A percentile compares a stretch with the other conserved stretches of the same genome.
These are phyloP conservation scores for Cenchrus fungigraminus DNA, from an alignment of 176 grass and related monocot genomes.

Conservation along the genomic window DNA sequence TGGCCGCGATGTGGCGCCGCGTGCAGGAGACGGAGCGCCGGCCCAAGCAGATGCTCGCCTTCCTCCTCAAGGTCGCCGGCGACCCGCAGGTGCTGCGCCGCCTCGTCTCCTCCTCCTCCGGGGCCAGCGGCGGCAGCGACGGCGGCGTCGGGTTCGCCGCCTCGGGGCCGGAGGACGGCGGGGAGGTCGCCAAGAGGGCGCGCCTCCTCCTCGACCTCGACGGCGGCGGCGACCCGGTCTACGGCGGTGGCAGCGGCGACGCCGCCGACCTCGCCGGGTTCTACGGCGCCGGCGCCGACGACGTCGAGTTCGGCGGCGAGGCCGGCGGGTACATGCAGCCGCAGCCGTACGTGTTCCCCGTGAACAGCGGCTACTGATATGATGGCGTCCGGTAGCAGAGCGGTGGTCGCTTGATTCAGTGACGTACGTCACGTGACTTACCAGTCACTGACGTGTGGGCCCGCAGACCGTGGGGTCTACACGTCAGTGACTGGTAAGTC, in stretches of 20 bases:
- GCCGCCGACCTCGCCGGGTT: conserved; percentile 26
- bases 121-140: no score
- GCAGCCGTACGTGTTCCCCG: conserved; percentile 43
- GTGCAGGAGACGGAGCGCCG: conserved; percentile 74
- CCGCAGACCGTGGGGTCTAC: no score
- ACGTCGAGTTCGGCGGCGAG: conserved; percentile 1
- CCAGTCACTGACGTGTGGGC: no score
- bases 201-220: conserved; percentile 37
- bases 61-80: conserved; percentile 72
- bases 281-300: conserved; percentile 21
- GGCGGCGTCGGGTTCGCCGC: not conserved
- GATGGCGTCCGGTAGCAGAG: no score
- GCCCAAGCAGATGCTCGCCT: conserved; percentile 85
- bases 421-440: no score
- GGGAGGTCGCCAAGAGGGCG: conserved; percentile 38
- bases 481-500: no score
- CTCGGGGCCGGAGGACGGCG: not conserved
- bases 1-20: conserved; percentile 67
- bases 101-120: conserved; percentile 13
- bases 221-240: not conserved
- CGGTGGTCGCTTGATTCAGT: no score
- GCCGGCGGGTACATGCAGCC: conserved; percentile 20
- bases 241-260: not conserved
- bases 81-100: conserved; percentile 63
- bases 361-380: conserved; percentile 39